Conservation (phyloP, 2,329 filamentous ascomycete genomes). For the Leptosphaerulina australis region DNA sequence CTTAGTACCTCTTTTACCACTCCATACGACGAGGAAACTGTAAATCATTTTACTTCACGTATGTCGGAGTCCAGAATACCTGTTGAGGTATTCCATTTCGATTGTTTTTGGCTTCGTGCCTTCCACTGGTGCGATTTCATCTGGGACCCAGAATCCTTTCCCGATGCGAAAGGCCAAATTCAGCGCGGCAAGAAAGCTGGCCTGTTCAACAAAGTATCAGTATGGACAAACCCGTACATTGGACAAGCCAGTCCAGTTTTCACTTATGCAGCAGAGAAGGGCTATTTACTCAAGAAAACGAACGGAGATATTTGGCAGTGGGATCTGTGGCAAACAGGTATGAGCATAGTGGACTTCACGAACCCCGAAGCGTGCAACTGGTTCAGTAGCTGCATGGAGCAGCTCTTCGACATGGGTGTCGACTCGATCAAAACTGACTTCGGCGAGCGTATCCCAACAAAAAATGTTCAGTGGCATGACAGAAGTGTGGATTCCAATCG, state of each 20-base stretch:
- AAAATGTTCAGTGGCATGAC: constrained; percentile 70
- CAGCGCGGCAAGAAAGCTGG: constrained; percentile 67
- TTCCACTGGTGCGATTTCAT: constrained; percentile 78
- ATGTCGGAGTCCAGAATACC: constrained; percentile 70
- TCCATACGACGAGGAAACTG: constrained; percentile 72
- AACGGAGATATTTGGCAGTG: constrained; percentile 76
- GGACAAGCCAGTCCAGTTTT: constrained; percentile 72
- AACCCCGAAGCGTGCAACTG: constrained; percentile 71
- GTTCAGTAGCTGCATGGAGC: constrained; percentile 67
- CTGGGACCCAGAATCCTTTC: constrained; percentile 71
- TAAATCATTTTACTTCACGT: constrained; percentile 70
- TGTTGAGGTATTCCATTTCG: constrained; percentile 76
- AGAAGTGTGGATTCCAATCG: constrained; percentile 62
- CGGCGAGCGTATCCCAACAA: constrained; percentile 71
- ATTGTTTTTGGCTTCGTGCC: constrained; percentile 78
- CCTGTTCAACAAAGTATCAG: constrained; percentile 66
- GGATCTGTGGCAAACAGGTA: constrained; percentile 79
- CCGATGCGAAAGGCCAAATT: constrained; percentile 70
- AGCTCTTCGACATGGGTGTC: constrained; percentile 70
- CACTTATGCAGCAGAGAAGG: constrained; percentile 66
- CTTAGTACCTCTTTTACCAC: constrained; percentile 78
- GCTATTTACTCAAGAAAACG: constrained; percentile 71
- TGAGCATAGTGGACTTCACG: constrained; percentile 76
- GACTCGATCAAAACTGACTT: constrained; percentile 79
- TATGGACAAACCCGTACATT: constrained; percentile 79